Evolutionary conservation across 306 rosid genomes (phyloP).

Genomic region (Canavalia gladiata): DNA sequence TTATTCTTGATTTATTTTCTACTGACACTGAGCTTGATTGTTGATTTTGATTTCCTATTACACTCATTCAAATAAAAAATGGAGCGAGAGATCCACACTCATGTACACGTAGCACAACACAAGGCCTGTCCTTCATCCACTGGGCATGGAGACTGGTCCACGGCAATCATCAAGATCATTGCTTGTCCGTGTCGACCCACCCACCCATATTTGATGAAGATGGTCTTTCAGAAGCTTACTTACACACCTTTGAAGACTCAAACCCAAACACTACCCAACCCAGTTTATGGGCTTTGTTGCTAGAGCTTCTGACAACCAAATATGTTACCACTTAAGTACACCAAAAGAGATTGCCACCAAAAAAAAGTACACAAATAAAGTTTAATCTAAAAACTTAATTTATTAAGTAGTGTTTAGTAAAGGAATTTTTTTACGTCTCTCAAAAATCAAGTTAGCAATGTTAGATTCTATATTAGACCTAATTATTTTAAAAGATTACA

Average conservation of each 20-base stretch:
- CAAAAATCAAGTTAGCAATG: too few species aligned
- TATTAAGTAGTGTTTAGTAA: too few species aligned
- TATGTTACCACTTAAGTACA: too few species aligned
- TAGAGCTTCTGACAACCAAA: slow-evolving; percentile 71
- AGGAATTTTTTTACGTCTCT: too few species aligned
- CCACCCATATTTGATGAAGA: slow-evolving; percentile 50
- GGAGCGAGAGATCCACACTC: neutral
- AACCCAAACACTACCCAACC: slow-evolving; percentile 54
- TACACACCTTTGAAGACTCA: slow-evolving; percentile 77
- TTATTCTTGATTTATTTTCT: neutral
- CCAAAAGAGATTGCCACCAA: too few species aligned
- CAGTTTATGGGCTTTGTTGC: slow-evolving; percentile 76
- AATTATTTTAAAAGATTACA: too few species aligned
- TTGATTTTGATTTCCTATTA: slow-evolving; percentile 2
- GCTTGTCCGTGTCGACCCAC: slow-evolving; percentile 66
- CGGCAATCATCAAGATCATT: slow-evolving; percentile 86
- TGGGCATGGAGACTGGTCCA: slow-evolving; percentile 96
- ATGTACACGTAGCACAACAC: slow-evolving; percentile 72
- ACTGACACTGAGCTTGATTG: neutral
- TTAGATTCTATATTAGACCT: too few species aligned
- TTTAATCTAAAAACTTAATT: too few species aligned
- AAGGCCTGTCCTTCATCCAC: slow-evolving; percentile 91
- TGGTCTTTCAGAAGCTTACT: slow-evolving; percentile 51
- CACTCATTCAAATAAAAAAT: neutral
- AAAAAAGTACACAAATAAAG: too few species aligned